Evolutionary conservation across 2,329 filamentous ascomycete species (phyloP).

Genomic region (Nannizzia gypsea): DNA sequence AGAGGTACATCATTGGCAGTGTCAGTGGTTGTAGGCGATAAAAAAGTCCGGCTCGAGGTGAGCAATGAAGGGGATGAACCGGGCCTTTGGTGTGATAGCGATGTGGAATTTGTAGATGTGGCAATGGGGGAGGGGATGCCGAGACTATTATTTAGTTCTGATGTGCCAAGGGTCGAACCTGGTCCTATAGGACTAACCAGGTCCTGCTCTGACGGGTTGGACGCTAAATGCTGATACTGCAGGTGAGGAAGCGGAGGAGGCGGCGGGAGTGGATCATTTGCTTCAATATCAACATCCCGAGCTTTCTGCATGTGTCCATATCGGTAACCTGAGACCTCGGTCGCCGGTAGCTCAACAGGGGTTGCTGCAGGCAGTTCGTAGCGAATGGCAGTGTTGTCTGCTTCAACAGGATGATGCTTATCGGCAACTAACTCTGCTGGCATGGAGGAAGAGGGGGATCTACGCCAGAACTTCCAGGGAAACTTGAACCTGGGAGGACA

Average conservation of each 20-base stretch:
- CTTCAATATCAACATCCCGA: neutral
- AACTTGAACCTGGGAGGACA: neutral
- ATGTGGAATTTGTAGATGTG: slow-evolving; percentile 5
- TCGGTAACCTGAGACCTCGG: neutral
- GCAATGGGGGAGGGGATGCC: slow-evolving; percentile 10
- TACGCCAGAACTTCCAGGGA: slow-evolving; percentile 11
- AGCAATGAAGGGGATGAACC: neutral
- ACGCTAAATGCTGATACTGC: neutral
- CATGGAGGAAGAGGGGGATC: neutral
- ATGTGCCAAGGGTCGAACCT: neutral
- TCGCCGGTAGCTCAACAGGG: slow-evolving; percentile 9
- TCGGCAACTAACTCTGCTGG: slow-evolving; percentile 18
- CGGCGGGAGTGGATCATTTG: neutral
- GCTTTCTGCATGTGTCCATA: neutral
- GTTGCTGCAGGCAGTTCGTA: slow-evolving; percentile 15
- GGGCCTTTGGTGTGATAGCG: neutral
- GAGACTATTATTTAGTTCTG: slow-evolving; percentile 3
- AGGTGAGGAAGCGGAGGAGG: neutral
- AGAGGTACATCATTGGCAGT: too few species aligned
- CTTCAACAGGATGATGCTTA: slow-evolving; percentile 18
- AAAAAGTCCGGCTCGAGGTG: neutral
- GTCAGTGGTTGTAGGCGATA: neutral
- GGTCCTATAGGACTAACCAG: slow-evolving; percentile 10
- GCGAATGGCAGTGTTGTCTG: slow-evolving; percentile 15
- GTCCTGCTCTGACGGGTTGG: neutral